A percentile compares a stretch with the other conserved stretches of the same genome.
These are phyloP conservation scores for Pythium phragmitis DNA, from an alignment of 352 stramenopile species.

Conservation along the genomic window DNA sequence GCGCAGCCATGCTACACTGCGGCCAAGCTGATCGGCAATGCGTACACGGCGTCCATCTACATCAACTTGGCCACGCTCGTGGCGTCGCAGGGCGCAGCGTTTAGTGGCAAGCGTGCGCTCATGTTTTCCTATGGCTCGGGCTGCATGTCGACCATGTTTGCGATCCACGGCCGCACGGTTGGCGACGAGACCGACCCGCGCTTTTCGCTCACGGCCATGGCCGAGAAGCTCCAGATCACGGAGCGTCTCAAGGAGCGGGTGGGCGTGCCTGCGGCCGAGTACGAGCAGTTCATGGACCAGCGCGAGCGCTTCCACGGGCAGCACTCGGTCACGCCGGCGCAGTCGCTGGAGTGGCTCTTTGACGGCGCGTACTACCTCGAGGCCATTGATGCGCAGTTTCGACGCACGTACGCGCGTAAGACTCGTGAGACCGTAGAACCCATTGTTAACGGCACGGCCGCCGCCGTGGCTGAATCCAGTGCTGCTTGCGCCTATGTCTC, in stretches of 20 bases:
- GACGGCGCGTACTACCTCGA: slow-evolving; percentile 91
- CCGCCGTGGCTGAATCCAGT: slow-evolving; percentile 10
- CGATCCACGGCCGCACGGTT: slow-evolving; percentile 42
- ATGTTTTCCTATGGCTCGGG: slow-evolving; percentile 98
- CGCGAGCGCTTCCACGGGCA: slow-evolving; percentile 82
- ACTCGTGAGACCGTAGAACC: slow-evolving; percentile 5
- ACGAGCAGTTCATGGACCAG: slow-evolving; percentile 90
- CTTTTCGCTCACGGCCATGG: slow-evolving; percentile 92
- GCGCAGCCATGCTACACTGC: slow-evolving; percentile 84
- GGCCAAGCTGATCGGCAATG: slow-evolving; percentile 94
- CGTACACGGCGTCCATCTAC: slow-evolving; percentile 97
- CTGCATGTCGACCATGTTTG: slow-evolving; percentile 96
- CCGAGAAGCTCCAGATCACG: slow-evolving; percentile 74
- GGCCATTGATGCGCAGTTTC: slow-evolving; percentile 88
- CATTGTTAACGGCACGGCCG: neutral
- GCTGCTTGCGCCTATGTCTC: slow-evolving; percentile 80
- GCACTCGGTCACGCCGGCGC: slow-evolving; percentile 64
- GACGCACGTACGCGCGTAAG: slow-evolving; percentile 83
- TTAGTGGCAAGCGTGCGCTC: slow-evolving; percentile 79
- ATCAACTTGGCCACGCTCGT: slow-evolving; percentile 95
- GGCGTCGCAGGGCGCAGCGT: slow-evolving; percentile 37
- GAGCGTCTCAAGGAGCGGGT: slow-evolving; percentile 79
- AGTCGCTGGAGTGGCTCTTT: slow-evolving; percentile 61
- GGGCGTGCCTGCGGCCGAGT: slow-evolving; percentile 87
- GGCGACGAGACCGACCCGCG: slow-evolving; percentile 22